Base-by-base conservation (phyloP, 306 rosid genomes). In the Acacia confusa region DNA sequence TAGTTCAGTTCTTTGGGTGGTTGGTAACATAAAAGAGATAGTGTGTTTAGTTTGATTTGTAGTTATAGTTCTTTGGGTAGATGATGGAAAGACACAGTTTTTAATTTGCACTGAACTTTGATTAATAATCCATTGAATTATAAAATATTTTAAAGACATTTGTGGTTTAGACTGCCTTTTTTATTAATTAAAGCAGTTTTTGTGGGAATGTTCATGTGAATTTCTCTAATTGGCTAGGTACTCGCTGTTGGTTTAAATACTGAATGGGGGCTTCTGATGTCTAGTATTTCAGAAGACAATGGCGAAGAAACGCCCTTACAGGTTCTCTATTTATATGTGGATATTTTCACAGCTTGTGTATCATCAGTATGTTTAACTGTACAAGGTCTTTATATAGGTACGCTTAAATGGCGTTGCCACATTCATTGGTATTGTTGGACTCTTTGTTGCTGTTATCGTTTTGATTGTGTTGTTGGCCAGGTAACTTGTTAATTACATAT, bases 271-370 rank as follows among this genome's bases (percentile, higher is more conserved):
- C 89, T 96, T 88, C 95, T 96, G 40, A 96, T 96, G 99, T 96
- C 99, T 82, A 96, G 97, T 85, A 96, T 96, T 85, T 91, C 98
- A 25, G 99, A 96, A 84, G 99, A 96, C 87, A 92, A 88, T 27
- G 99, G 98, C 67, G 98, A 96, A 86, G 99, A 96, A 89, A 96
- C 99, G 83, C 99, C 99, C 25, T 88, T 96, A 90, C 99, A 96
- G 98, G 99, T 94, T 63, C 36, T 89, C 52, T 71, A 74, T 60
- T 61, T 34, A 11, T 32, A 12, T 70, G 24, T 61, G 66, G 72
- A 36, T 77, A 10, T 20, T 28, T 70, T 20, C 43, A 32, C 61
- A 30, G 65, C 45, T 70, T 74, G 15, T 73, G 19, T 32, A 12
- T 69, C 24, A n/a, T 69, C 36, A 30, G 2, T 48, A 43, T 82